phyloP scores from a whole-genome alignment of 768 basidiomycete genomes.

The Xerocomellus intermedius region DNA sequence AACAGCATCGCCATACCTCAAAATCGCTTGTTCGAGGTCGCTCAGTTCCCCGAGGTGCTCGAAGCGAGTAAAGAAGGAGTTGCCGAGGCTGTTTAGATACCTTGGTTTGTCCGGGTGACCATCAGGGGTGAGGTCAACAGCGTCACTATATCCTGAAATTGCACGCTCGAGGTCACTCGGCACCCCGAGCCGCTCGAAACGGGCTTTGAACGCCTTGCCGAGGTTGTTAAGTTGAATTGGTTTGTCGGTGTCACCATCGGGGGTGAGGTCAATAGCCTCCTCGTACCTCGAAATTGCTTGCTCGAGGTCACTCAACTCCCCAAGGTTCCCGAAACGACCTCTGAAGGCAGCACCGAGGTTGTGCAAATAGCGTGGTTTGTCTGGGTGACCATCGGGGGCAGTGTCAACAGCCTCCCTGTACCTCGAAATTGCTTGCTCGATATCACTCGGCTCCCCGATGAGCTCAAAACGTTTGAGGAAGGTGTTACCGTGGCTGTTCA shows the following conservation, averaged over 20 bases:
- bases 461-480: too few species aligned
- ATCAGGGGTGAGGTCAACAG: background rate
- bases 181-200: background rate
- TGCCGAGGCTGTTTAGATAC: background rate
- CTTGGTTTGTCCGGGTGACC: background rate
- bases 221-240: too few species aligned
- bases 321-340: background rate
- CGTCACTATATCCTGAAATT: background rate
- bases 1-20: background rate
- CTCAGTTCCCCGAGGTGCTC: background rate
- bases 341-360: too few species aligned
- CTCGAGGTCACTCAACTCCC: background rate
- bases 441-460: too few species aligned
- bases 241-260: background rate
- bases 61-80: background rate
- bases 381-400: too few species aligned
- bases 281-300: background rate
- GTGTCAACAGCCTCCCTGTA: too few species aligned
- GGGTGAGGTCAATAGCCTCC: background rate
- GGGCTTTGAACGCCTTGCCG: too few species aligned
- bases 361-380: too few species aligned
- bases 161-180: background rate
- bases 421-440: too few species aligned
- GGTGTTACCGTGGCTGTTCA: too few species aligned
- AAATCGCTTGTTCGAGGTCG: background rate